Percentiles rank a stretch among this genome's conserved stretches.
Conservation (phyloP, 179 eudicot genomes). For the Camellia oleifera region DNA sequence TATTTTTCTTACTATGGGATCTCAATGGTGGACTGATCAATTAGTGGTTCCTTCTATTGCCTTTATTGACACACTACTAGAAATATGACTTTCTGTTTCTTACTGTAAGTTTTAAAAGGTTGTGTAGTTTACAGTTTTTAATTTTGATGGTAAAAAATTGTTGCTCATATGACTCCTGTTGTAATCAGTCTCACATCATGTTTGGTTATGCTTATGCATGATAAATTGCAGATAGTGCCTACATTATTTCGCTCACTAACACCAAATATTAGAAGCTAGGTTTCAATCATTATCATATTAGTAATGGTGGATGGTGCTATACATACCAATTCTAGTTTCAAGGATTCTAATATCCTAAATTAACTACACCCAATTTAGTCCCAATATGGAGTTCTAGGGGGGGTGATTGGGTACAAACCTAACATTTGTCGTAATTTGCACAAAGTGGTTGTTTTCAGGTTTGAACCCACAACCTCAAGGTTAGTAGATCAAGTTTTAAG, state of each 20-base stretch:
- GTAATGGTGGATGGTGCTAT: background rate
- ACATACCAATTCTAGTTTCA: background rate
- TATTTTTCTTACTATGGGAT: no score
- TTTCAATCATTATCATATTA: slow-evolving; percentile 4
- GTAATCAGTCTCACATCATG: background rate
- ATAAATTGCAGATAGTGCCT: background rate
- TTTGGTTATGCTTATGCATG: background rate
- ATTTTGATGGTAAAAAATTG: background rate
- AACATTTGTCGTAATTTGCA: no score
- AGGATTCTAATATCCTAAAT: background rate
- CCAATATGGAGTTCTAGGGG: no score
- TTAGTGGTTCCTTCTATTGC: no score
- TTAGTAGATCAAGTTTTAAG: background rate
- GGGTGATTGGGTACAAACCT: no score
- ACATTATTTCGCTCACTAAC: background rate
- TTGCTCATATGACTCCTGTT: background rate
- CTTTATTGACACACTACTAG: no score
- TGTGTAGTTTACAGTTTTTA: background rate
- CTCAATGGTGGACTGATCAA: no score
- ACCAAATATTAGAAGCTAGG: background rate
- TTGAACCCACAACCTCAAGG: no score
- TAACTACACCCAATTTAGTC: no score
- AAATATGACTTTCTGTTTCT: background rate
- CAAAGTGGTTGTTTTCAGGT: no score
- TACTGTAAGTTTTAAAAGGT: background rate